phyloP scores from a whole-genome alignment of 352 stramenopile genomes.

The Phytophthora megakarya region DNA sequence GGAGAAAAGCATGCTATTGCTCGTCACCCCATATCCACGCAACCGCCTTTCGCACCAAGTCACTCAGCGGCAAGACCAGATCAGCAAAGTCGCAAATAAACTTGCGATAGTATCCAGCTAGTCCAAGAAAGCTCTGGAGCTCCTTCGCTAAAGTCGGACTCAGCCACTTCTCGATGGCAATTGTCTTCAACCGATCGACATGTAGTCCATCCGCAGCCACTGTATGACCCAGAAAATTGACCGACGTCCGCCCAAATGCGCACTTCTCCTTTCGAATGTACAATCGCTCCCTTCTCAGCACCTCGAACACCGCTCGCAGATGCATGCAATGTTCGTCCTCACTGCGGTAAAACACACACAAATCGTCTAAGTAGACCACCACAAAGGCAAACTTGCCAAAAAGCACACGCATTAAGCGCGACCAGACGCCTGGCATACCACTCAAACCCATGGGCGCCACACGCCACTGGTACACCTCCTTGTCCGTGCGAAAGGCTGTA shows the following conservation, averaged over 20 bases:
- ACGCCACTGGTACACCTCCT: conserved; percentile 43
- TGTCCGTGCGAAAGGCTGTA: conserved; percentile 6
- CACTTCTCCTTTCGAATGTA: too few relatives aligned
- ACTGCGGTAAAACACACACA: too few relatives aligned
- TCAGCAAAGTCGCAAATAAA: background rate
- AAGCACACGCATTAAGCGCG: conserved; percentile 29
- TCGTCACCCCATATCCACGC: background rate
- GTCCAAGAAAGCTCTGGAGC: background rate
- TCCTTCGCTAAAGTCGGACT: background rate
- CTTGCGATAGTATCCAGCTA: background rate
- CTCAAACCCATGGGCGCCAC: conserved; percentile 40
- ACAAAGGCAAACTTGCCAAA: conserved; percentile 20
- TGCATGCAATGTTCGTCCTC: too few relatives aligned
- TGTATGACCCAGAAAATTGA: too few relatives aligned
- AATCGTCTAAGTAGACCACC: background rate
- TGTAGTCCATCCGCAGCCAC: too few relatives aligned
- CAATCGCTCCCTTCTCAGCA: too few relatives aligned
- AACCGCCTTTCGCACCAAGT: background rate
- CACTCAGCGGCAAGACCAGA: background rate
- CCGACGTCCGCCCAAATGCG: too few relatives aligned
- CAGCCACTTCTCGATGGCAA: too few relatives aligned
- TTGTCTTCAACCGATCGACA: too few relatives aligned
- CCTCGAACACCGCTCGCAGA: too few relatives aligned
- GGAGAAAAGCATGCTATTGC: too few relatives aligned
- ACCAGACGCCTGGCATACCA: conserved; percentile 37